Base-by-base conservation (phyloP, 371 early-diverging fungal species). In the Zopfochytrium polystomum region DNA sequence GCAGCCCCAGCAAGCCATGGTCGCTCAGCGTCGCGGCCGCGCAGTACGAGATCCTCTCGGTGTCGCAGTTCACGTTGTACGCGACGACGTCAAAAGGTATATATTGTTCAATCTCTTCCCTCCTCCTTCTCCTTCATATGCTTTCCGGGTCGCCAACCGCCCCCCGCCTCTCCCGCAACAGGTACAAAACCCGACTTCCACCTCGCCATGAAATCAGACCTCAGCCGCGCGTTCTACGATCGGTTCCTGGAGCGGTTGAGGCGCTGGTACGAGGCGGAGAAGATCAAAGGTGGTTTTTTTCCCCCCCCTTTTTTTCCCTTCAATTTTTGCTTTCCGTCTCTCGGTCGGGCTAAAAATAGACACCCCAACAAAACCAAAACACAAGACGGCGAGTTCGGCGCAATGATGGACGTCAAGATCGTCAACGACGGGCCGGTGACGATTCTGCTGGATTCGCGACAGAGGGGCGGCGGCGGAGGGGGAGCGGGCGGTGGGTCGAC, bases 171-270 rank as follows among this genome's bases (percentile, higher is more conserved):
- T 13, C 23, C 26, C 50, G 53, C 30, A 20, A 49, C 62, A 72
- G 81, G 89, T 13, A 84, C 82, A 46, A 94, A 94, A 63, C 95
- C 93, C 6, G 92, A 92, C 70, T 95, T 95, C 62, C 93, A 91
- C 62, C 55, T 75, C 30, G 88, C 92, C 13, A 93, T 92, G 93
- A 86, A 86, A 55, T 73, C 85, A 0, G 80, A 73, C 0, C 54
- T 67, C 4, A 84, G 91, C n/a, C 81, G 78, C 30, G 77, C 73
- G 7, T 80, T 90, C 71, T 95, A 92, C 70, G 70, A 80, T 9
- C 66, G 73, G 27, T 92, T 95, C 59, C 68, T 95, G 43, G 68
- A 68, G 25, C 82, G 85, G 47, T 52, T 95, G 52, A 80, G 83
- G n/a, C 65, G 76, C 38, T 89, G 45, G 35, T 46, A 89, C 66